Evolutionary conservation across 805 yeast species (phyloP).

Genomic region (Metschnikowia drakensbergensis): DNA sequence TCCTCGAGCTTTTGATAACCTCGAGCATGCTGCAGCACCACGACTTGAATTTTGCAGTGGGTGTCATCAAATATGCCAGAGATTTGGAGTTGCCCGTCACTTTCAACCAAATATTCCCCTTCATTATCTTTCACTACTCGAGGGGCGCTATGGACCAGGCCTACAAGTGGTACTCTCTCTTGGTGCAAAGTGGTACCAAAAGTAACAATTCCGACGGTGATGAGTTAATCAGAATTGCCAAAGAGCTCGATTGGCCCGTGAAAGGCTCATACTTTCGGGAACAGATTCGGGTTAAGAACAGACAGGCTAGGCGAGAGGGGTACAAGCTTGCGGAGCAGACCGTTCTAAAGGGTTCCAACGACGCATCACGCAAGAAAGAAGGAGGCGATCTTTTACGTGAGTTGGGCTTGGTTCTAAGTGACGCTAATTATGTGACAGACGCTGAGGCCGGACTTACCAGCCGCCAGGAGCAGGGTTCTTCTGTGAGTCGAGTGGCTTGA

Average conservation of each 20-base stretch:
- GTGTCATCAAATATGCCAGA: slow-evolving; percentile 25
- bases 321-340: slow-evolving; percentile 5
- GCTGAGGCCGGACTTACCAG: background rate
- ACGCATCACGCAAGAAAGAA: background rate
- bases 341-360: background rate
- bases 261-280: slow-evolving; percentile 32
- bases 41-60: slow-evolving; percentile 33
- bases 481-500: background rate
- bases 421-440: background rate
- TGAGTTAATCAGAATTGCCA: slow-evolving; percentile 30
- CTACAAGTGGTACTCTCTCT: slow-evolving; percentile 34
- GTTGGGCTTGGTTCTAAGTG: slow-evolving; percentile 2
- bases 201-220: slow-evolving; percentile 28
- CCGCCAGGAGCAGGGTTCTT: background rate
- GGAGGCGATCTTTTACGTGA: background rate
- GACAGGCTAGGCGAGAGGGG: slow-evolving; percentile 14
- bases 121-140: slow-evolving; percentile 33
- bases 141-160: slow-evolving; percentile 30
- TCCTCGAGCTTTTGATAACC: slow-evolving; percentile 30
- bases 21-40: slow-evolving; percentile 30
- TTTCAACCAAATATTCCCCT: slow-evolving; percentile 38
- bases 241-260: slow-evolving; percentile 34
- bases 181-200: slow-evolving; percentile 29
- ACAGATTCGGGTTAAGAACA: slow-evolving; percentile 21
- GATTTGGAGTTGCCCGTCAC: slow-evolving; percentile 30